Evolutionary conservation across 2,329 filamentous ascomycete genomes (phyloP).

Genomic region (Fusarium anguioides): DNA sequence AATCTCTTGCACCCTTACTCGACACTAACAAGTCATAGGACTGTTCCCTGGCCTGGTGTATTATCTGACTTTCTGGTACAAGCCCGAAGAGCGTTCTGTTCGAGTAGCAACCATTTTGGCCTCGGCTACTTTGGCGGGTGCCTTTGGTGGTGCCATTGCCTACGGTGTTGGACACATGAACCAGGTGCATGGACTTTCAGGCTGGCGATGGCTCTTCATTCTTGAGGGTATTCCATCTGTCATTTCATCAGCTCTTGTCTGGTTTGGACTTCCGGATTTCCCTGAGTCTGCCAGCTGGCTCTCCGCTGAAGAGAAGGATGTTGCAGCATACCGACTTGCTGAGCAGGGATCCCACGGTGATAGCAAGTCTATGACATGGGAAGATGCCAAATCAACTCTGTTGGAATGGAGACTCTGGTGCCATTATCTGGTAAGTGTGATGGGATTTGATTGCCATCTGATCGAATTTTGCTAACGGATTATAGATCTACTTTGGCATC

Average conservation of each 20-base stretch:
- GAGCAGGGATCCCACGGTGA: conserved; percentile 56
- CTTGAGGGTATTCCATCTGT: conserved; percentile 72
- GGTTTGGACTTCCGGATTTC: conserved; percentile 74
- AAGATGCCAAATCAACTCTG: conserved; percentile 73
- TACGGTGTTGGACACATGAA: conserved; percentile 78
- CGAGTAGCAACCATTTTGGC: conserved; percentile 74
- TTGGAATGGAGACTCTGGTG: conserved; percentile 75
- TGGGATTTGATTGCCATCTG: fast-evolving
- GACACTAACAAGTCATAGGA: conserved; percentile 54
- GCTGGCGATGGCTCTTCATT: conserved; percentile 73
- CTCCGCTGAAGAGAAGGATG: conserved; percentile 63
- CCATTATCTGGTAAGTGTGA: conserved; percentile 59
- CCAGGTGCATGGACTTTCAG: conserved; percentile 65
- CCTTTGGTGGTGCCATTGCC: conserved; percentile 76
- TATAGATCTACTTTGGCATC: conserved; percentile 58
- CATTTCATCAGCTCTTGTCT: conserved; percentile 67
- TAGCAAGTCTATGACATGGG: conserved; percentile 69
- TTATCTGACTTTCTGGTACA: conserved; percentile 76
- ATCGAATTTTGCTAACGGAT: background rate
- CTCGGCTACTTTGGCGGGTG: conserved; percentile 73
- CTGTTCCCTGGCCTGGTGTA: conserved; percentile 42
- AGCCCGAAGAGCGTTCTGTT: conserved; percentile 73
- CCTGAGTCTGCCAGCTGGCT: conserved; percentile 73
- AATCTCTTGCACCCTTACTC: fast-evolving
- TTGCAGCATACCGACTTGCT: conserved; percentile 55